Evolutionary conservation across 805 yeast genomes (phyloP).

Genomic region (Candida xyloterini): DNA sequence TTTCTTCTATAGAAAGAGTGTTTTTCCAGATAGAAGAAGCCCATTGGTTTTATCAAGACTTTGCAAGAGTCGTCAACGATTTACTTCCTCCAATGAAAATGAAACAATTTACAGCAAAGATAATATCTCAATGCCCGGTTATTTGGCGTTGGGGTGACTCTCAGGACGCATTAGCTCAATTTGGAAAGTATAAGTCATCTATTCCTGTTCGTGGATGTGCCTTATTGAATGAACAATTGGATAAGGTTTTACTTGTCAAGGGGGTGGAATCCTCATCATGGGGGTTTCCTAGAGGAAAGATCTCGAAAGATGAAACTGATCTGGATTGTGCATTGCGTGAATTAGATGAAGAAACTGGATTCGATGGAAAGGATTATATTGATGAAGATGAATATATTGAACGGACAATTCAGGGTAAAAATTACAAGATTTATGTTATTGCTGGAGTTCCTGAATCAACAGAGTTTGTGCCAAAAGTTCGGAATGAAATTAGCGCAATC

Average conservation of each 20-base stretch:
- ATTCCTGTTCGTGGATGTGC: constrained; percentile 98
- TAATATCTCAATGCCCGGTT: constrained; percentile 68
- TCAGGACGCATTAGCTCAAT: constrained; percentile 70
- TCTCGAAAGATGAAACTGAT: constrained; percentile 89
- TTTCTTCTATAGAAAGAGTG: constrained; percentile 76
- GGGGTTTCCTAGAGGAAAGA: constrained; percentile 98
- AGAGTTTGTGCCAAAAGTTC: constrained; percentile 73
- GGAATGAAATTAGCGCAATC: constrained; percentile 83
- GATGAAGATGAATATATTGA: constrained; percentile 74
- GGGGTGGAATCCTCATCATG: constrained; percentile 79
- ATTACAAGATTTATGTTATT: constrained; percentile 76
- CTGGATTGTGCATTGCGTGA: constrained; percentile 88
- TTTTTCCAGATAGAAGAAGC: constrained; percentile 97
- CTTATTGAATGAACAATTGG: constrained; percentile 65
- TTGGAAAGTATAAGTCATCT: constrained; percentile 79
- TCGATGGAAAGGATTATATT: constrained; percentile 67
- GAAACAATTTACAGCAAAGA: constrained; percentile 66
- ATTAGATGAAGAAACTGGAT: constrained; percentile 90
- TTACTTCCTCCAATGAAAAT: constrained; percentile 72
- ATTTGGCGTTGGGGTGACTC: constrained; percentile 87
- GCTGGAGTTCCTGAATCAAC: constrained; percentile 74
- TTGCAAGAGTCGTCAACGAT: constrained; percentile 68
- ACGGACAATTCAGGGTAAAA: constrained; percentile 77
- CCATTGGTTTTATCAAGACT: constrained; percentile 95
- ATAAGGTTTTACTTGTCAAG: constrained; percentile 73